Evolutionary conservation across 257 asterid genomes (phyloP).

Genomic region (Eucommia ulmoides): DNA sequence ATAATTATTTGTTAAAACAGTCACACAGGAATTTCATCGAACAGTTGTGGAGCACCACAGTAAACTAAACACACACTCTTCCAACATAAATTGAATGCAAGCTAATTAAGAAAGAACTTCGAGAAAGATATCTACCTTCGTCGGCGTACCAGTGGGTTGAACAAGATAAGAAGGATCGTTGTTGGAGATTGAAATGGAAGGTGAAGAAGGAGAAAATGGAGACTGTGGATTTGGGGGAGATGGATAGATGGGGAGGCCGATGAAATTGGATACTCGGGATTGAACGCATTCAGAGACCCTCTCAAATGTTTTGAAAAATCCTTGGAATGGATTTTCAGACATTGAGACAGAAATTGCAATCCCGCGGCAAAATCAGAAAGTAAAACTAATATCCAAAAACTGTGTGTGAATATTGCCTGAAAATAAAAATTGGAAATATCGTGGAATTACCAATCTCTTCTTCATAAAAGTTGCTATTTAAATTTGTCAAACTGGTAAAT

Average conservation of each 20-base stretch:
- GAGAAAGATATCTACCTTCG: slow-evolving; percentile 23
- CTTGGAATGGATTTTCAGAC: slow-evolving; percentile 64
- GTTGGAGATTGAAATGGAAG: slow-evolving; percentile 1
- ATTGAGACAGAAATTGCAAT: slow-evolving; percentile 10
- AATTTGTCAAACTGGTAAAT: too few relatives aligned
- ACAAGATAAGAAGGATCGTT: slow-evolving; percentile 10
- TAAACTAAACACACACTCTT: not conserved
- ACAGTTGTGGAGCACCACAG: slow-evolving; percentile 19
- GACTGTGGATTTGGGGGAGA: slow-evolving; percentile 11
- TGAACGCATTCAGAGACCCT: slow-evolving; percentile 39
- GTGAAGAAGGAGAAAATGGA: slow-evolving; percentile 13
- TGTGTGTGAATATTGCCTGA: too few relatives aligned
- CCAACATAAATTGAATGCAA: not conserved
- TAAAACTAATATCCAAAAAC: too few relatives aligned
- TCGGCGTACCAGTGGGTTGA: slow-evolving; percentile 19
- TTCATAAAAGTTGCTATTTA: too few relatives aligned
- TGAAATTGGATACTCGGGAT: slow-evolving; percentile 40
- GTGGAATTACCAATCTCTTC: too few relatives aligned
- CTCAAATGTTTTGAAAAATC: slow-evolving; percentile 28
- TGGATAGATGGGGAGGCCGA: slow-evolving; percentile 10
- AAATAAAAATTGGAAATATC: too few relatives aligned
- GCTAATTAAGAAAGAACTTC: not conserved
- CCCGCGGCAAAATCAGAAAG: not conserved
- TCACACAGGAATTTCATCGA: slow-evolving; percentile 46
- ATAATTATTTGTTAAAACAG: too few relatives aligned